A percentile compares a stretch with the other conserved stretches of the same genome.
Conservation (phyloP, 495 filamentous ascomycete genomes). For the Podospora pseudoanserina region DNA sequence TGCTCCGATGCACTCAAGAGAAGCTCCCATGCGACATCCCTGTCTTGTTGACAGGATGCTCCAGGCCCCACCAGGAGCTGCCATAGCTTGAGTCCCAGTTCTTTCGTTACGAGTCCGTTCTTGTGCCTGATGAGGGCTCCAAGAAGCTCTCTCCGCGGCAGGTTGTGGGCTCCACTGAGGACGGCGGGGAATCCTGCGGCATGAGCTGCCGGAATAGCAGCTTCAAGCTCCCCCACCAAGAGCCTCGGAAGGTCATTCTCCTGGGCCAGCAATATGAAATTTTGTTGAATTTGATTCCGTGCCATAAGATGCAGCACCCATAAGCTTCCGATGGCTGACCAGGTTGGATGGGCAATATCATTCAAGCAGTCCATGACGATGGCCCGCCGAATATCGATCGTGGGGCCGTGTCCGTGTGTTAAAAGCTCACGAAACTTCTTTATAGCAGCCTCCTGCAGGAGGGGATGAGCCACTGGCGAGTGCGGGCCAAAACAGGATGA, state of each 20-base stretch:
- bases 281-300: conserved; percentile 31
- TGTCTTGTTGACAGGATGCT: conserved; percentile 52
- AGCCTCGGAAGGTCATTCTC: conserved; percentile 45
- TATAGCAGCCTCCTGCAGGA: conserved; percentile 58
- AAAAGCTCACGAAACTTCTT: conserved; percentile 52
- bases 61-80: conserved; percentile 59
- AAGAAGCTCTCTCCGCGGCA: conserved; percentile 59
- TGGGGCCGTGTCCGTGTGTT: conserved; percentile 29
- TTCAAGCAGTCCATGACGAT: conserved; percentile 44
- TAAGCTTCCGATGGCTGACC: conserved; percentile 59
- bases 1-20: conserved; percentile 51
- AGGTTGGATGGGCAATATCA: conserved; percentile 45
- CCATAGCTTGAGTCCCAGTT: conserved; percentile 64
- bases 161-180: conserved; percentile 36
- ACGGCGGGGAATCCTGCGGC: conserved; percentile 37
- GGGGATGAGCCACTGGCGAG: conserved; percentile 39
- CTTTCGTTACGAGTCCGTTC: conserved; percentile 56
- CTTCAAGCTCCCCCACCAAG: conserved; percentile 49
- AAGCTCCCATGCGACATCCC: conserved; percentile 63
- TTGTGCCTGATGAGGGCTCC: conserved; percentile 54
- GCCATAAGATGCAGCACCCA: conserved; percentile 63
- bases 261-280: conserved; percentile 38
- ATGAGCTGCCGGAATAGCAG: conserved; percentile 33
- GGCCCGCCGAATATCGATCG: conserved; percentile 34
- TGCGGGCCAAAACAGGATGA: conserved; percentile 47